Evolutionary conservation across 768 basidiomycete genomes (phyloP).

Genomic region (Cystofilobasidium bisporidii): DNA sequence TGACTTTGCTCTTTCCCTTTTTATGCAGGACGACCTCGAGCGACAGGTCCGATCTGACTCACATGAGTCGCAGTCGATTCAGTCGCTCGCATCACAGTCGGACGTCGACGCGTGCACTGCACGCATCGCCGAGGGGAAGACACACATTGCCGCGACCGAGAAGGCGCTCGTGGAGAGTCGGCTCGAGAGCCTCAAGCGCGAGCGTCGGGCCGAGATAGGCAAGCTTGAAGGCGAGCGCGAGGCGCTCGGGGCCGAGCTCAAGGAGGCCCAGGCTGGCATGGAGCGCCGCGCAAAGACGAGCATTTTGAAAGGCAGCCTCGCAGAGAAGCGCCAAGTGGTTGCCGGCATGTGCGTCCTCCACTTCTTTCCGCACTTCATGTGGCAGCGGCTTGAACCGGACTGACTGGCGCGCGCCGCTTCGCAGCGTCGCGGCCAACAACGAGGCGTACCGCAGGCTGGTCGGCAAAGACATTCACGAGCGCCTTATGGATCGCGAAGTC

Average conservation of each 20-base stretch:
- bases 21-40: constrained; percentile 35
- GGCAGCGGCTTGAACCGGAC: not conserved
- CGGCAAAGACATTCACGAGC: constrained; percentile 52
- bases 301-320: constrained; percentile 59
- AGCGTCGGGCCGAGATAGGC: constrained; percentile 12
- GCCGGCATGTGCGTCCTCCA: not conserved
- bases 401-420: not conserved
- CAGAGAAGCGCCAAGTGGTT: constrained; percentile 56
- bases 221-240: constrained; percentile 10
- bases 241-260: constrained; percentile 10
- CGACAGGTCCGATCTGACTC: constrained; percentile 35
- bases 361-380: not conserved
- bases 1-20: too few species aligned
- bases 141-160: constrained; percentile 1
- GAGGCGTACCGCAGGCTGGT: constrained; percentile 57
- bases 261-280: constrained; percentile 7
- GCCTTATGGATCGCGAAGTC: constrained; percentile 65
- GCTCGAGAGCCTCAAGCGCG: constrained; percentile 13
- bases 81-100: constrained; percentile 37
- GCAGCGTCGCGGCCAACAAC: constrained; percentile 56
- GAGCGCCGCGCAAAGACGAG: constrained; percentile 61
- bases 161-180: not conserved
- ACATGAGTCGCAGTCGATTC: constrained; percentile 34
- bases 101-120: constrained; percentile 41
- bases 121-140: constrained; percentile 33